Evolutionary conservation across 148 eudicot species (phyloP).

Genomic region (Polygonum maritimum): DNA sequence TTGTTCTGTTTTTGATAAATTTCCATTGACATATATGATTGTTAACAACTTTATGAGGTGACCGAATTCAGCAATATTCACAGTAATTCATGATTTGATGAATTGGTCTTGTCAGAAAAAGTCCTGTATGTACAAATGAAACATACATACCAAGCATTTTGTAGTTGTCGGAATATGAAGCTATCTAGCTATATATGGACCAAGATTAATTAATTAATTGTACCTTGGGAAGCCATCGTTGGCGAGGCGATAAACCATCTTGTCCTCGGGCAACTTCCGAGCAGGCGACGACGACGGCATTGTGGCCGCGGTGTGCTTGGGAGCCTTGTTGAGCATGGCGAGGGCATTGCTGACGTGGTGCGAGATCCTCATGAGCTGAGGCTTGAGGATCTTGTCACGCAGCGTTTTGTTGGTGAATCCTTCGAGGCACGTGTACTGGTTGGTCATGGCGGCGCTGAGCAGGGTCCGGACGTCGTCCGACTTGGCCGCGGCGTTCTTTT

Average conservation of each 20-base stretch:
- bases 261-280: background rate
- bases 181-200: background rate
- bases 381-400: slow-evolving; percentile 23
- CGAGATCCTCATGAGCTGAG: slow-evolving; percentile 27
- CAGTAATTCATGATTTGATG: no score
- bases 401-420: slow-evolving; percentile 46
- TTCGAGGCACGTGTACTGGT: slow-evolving; percentile 74
- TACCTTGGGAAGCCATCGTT: slow-evolving; percentile 5
- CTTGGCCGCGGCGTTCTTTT: slow-evolving; percentile 12
- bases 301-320: background rate
- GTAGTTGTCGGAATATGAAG: no score
- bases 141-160: no score
- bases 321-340: slow-evolving; percentile 49
- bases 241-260: background rate
- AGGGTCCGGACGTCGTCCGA: slow-evolving; percentile 35
- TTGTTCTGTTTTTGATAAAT: background rate
- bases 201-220: background rate
- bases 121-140: no score
- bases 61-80: no score
- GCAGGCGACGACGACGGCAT: background rate
- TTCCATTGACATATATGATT: background rate
- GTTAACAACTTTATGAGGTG: no score
- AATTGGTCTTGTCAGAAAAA: no score
- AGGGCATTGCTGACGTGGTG: slow-evolving; percentile 74
- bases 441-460: slow-evolving; percentile 81